Base-by-base conservation (phyloP, 1,139 yeast species). In the Pichia sp. region DNA sequence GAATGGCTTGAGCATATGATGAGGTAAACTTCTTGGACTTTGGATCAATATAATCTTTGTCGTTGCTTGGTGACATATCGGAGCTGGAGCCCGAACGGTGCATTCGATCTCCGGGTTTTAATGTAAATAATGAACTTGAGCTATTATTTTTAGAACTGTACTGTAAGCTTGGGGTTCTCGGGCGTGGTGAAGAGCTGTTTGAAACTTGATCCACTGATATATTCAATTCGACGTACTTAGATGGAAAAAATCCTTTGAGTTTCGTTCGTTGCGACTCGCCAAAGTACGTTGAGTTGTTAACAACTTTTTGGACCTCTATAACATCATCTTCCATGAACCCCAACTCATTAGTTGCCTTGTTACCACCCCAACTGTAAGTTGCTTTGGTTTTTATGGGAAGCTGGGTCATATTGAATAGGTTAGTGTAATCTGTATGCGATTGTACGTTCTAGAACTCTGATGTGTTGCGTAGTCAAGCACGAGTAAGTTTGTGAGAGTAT, bases 261-360 rank as follows among this genome's bases (percentile, higher is more conserved):
- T 78, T 83, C 62, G 86, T 87, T 52, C 97, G 69, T 47, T 78
- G 65, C 40, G 88, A 69, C 45, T 72, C 68, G 1, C 98, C 98
- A 51, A 76, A 83, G 83, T 93, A 87, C 94, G 95, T 86, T 51
- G 80, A 78, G 17, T 94, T 95, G 53, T 88, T 94, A 8, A 91
- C 87, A 4, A 79, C 64, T 47, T 79, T 70, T 31, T 75, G 68
- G 6, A 91, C 94, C 45, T 87, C 94, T 49, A 91, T 83, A 33
- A 84, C 63, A 55, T 91, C 97, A 38, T 94, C 94, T 61, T 91
- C 97, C 31, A 88, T 70, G 56, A 91, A 91, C 1, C 97, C 97
- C 34, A 91, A 67, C 54, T 91, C 96, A 29, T 84, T 86, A 33
- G 79, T 83, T 52, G 82, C 49, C 27, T 47, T 46, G 19, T 53